Percentiles rank a stretch among this genome's conserved stretches.
These are phyloP conservation scores for Flagelloscypha sp. DNA, from an alignment of 768 basidiomycete genomes.

Conservation along the genomic window DNA sequence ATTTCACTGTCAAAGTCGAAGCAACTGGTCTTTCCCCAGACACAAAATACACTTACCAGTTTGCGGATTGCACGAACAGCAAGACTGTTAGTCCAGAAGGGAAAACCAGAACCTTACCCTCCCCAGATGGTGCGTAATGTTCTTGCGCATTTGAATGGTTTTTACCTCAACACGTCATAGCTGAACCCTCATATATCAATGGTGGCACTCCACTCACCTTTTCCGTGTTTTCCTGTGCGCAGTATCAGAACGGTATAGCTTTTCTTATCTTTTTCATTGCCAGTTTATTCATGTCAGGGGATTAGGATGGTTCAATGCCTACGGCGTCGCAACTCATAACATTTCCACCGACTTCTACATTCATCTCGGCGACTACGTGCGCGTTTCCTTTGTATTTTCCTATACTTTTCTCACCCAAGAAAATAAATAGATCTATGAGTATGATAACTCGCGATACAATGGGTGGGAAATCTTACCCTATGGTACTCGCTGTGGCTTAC, in stretches of 20 bases:
- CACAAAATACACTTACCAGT: conserved; percentile 47
- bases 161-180: background rate
- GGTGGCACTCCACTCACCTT: conserved; percentile 44
- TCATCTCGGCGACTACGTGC: conserved; percentile 54
- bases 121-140: conserved; percentile 30
- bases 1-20: conserved; percentile 55
- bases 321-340: conserved; percentile 46
- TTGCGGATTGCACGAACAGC: conserved; percentile 44
- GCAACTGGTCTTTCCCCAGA: conserved; percentile 41
- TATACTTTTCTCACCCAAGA: background rate
- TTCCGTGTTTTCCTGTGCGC: conserved; percentile 55
- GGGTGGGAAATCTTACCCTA: background rate
- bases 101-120: conserved; percentile 41
- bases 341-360: conserved; percentile 45
- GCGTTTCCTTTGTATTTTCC: conserved; percentile 15
- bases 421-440: conserved; percentile 50
- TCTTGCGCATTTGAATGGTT: background rate
- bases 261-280: background rate
- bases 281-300: background rate
- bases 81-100: conserved; percentile 38
- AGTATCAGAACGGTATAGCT: conserved; percentile 38
- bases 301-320: conserved; percentile 54
- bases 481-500: background rate
- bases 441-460: conserved; percentile 27
- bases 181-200: conserved; percentile 43